phyloP scores from a whole-genome alignment of 768 basidiomycete genomes.

The Pisolithus sp. region DNA sequence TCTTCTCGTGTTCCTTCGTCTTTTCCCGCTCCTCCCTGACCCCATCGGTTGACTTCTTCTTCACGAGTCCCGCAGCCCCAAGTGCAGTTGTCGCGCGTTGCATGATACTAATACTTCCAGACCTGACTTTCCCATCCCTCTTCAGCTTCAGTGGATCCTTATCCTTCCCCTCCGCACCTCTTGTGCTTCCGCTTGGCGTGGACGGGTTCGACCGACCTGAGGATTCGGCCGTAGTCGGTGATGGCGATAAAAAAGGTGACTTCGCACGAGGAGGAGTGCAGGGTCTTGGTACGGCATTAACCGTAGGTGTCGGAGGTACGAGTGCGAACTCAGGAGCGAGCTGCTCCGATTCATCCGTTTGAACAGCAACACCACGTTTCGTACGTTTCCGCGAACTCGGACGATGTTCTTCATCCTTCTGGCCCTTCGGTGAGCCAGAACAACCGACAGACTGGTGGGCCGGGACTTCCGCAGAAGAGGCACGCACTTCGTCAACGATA shows the following conservation, averaged over 20 bases:
- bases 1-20: conserved; percentile 35
- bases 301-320: conserved; percentile 73
- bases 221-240: conserved; percentile 45
- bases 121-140: conserved; percentile 54
- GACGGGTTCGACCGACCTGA: conserved; percentile 56
- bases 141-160: conserved; percentile 44
- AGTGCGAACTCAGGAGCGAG: conserved; percentile 59
- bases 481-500: conserved; percentile 33
- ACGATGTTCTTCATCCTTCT: conserved; percentile 17
- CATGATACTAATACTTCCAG: conserved; percentile 93
- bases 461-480: conserved; percentile 12
- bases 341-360: conserved; percentile 38
- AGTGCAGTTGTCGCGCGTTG: conserved; percentile 90
- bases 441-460: conserved; percentile 13
- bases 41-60: conserved; percentile 75
- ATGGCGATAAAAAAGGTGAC: conserved; percentile 54
- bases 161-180: conserved; percentile 43
- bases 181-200: conserved; percentile 59
- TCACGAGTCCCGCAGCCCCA: conserved; percentile 76
- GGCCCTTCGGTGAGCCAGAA: conserved; percentile 25
- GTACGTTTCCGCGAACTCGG: conserved; percentile 18
- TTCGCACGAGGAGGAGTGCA: conserved; percentile 45
- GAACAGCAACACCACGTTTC: conserved; percentile 32
- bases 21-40: conserved; percentile 58
- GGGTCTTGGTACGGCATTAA: conserved; percentile 32